Evolutionary conservation across 169 alveolate species (phyloP), one percentile per base, ranked within the genome.

Genomic region (Eimeria brunetti): DNA sequence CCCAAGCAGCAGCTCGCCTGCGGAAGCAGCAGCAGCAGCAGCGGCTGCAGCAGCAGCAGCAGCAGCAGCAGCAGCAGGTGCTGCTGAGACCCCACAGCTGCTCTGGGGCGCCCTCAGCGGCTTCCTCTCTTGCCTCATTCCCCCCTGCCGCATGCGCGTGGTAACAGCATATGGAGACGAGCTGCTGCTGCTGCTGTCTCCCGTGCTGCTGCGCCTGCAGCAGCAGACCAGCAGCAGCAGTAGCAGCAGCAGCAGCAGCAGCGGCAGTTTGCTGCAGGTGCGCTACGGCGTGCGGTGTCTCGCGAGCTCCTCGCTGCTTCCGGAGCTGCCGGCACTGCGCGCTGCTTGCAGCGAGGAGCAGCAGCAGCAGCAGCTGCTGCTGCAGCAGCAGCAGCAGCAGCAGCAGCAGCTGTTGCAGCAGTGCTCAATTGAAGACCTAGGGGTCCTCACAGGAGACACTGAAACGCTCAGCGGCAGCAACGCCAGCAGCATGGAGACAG

Each of bases 101-200:
- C 64, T 46, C 75, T 91, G 95, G 95, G 95, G 95, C 27, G 95
- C 69, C 11, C 60, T 91, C 58, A 78, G 89, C 60, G 95, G 95
- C 56, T 78, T 91, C 11, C 86, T 91, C 49, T 88, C 95, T 53
- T 91, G 73, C 8, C 58, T 71, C 3, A 80, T 91, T n/a, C 95
- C 95, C 2, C 91, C 95, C 38, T 91, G 95, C 62, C 95, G 95
- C 69, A 46, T 91, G 75, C 85, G 89, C n/a, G 75, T 91, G 60
- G 71, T 85, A 16, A 78, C 95, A 11, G 91, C 71, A 27, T 56
- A 49, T 1, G 76, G 90, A 22, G 95, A 91, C 67, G 83, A 49
- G 49, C 44, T 80, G 69, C 84, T 41, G 86, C 85, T 91, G 84
- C 91, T 91, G 71, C 91, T 91, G 46, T 91, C 95, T 38, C 95